These are phyloP conservation scores for Ceriops tagal DNA, from an alignment of 345 rosid genomes.

Conservation along the genomic window DNA sequence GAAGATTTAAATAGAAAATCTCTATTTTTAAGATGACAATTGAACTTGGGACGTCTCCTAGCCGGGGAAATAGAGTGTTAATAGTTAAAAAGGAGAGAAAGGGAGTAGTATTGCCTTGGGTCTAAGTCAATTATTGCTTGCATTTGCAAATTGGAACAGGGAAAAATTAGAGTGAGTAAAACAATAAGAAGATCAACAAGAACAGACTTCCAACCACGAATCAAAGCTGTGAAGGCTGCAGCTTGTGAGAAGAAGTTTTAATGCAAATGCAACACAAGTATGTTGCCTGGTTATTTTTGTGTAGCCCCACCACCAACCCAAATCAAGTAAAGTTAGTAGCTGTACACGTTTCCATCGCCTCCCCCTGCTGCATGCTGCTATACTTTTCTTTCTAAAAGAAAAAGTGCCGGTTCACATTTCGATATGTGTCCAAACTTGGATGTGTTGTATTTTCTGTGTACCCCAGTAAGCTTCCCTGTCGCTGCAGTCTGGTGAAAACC, in stretches of 20 bases:
- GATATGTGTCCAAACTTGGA: conserved; percentile 66
- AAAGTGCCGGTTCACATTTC: conserved; percentile 59
- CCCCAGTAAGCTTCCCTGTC: conserved; percentile 77
- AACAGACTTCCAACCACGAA: too few species aligned
- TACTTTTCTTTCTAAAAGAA: conserved; percentile 32
- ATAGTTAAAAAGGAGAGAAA: too few species aligned
- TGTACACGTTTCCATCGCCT: conserved; percentile 25
- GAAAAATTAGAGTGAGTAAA: neutral
- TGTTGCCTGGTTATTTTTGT: conserved; percentile 12
- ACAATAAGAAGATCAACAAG: too few species aligned
- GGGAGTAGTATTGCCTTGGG: too few species aligned
- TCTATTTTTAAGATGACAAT: too few species aligned
- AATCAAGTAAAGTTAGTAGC: conserved; percentile 20
- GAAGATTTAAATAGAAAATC: too few species aligned
- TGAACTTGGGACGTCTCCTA: too few species aligned
- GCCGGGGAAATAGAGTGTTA: too few species aligned
- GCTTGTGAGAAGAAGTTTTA: too few species aligned
- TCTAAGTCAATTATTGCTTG: neutral
- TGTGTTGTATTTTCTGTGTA: conserved; percentile 68
- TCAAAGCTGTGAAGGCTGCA: too few species aligned
- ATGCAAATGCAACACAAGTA: conserved; percentile 25
- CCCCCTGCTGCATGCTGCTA: neutral
- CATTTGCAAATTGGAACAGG: conserved; percentile 4
- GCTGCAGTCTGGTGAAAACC: conserved; percentile 63
- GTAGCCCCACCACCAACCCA: neutral